phyloP scores from a whole-genome alignment of 768 basidiomycete genomes.

The Tephrocybe sp. region DNA sequence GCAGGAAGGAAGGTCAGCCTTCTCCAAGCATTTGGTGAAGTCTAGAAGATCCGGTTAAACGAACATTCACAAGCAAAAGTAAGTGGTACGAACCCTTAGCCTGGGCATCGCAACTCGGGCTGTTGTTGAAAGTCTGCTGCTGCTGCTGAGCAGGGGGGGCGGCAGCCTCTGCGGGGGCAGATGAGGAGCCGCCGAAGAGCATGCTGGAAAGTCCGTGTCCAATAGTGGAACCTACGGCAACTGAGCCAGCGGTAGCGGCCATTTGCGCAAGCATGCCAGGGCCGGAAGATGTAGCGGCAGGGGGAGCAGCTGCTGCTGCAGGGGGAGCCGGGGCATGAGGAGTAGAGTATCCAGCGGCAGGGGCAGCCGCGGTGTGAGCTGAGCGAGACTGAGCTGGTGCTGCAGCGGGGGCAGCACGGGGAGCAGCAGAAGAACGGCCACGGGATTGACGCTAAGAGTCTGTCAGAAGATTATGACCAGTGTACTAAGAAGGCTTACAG shows the following conservation, averaged over 20 bases:
- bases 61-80: background rate
- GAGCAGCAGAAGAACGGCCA: conserved; percentile 62
- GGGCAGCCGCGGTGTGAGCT: conserved; percentile 52
- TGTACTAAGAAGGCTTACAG: conserved; percentile 32
- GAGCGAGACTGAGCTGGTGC: conserved; percentile 46
- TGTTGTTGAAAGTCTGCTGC: conserved; percentile 38
- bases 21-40: conserved; percentile 84
- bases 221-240: conserved; percentile 84
- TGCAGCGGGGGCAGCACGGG: conserved; percentile 46
- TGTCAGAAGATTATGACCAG: background rate
- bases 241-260: conserved; percentile 90
- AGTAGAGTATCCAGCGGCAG: conserved; percentile 41
- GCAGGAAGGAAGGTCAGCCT: conserved; percentile 77
- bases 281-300: conserved; percentile 40
- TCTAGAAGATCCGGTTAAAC: conserved; percentile 41
- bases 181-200: conserved; percentile 77
- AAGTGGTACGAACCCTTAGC: conserved; percentile 65
- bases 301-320: conserved; percentile 39
- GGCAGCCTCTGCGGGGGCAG: conserved; percentile 45
- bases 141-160: conserved; percentile 51
- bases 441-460: conserved; percentile 70
- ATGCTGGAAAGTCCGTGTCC: conserved; percentile 90
- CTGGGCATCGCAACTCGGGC: conserved; percentile 69
- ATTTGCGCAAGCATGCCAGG: conserved; percentile 83
- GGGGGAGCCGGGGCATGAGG: conserved; percentile 45